phyloP scores from a whole-genome alignment of 1,139 yeast species.

The Sugiyamaella grinbergsii region DNA sequence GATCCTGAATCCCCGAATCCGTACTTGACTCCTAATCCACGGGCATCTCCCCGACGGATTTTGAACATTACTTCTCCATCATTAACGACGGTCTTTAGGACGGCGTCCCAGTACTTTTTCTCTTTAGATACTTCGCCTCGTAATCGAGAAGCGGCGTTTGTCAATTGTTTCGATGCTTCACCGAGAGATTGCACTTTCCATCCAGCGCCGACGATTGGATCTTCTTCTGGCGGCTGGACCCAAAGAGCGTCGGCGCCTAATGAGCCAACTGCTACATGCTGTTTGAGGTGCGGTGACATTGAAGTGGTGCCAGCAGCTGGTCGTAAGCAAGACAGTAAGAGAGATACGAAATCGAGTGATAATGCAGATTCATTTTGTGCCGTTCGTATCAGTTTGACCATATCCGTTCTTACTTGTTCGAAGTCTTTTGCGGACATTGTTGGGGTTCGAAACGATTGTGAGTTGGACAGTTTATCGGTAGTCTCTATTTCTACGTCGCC shows the following conservation, averaged over 20 bases:
- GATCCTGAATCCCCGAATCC: slow-evolving; percentile 95
- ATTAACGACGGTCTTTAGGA: slow-evolving; percentile 55
- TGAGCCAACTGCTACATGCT: slow-evolving; percentile 78
- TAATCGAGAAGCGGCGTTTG: slow-evolving; percentile 55
- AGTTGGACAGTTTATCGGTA: too few relatives aligned
- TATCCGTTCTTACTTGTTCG: slow-evolving; percentile 56
- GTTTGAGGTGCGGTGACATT: slow-evolving; percentile 83
- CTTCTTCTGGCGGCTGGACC: slow-evolving; percentile 39
- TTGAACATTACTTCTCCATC: slow-evolving; percentile 75
- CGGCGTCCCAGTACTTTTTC: slow-evolving; percentile 70
- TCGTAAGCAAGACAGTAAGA: slow-evolving; percentile 75
- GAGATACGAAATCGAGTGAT: slow-evolving; percentile 82
- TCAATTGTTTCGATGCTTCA: slow-evolving; percentile 56
- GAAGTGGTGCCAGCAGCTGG: slow-evolving; percentile 86
- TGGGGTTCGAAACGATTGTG: slow-evolving; percentile 27
- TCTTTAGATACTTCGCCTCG: slow-evolving; percentile 62
- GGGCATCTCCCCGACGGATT: slow-evolving; percentile 55
- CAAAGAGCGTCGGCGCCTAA: slow-evolving; percentile 61
- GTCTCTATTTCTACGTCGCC: slow-evolving; percentile 47
- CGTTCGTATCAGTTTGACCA: slow-evolving; percentile 55
- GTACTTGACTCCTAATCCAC: slow-evolving; percentile 74
- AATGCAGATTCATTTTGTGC: slow-evolving; percentile 90
- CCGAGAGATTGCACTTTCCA: slow-evolving; percentile 79
- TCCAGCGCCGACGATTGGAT: slow-evolving; percentile 64
- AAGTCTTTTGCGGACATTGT: slow-evolving; percentile 42